These are phyloP conservation scores for Solanum bulbocastanum DNA, from an alignment of 257 asterid species.

Conservation along the genomic window DNA sequence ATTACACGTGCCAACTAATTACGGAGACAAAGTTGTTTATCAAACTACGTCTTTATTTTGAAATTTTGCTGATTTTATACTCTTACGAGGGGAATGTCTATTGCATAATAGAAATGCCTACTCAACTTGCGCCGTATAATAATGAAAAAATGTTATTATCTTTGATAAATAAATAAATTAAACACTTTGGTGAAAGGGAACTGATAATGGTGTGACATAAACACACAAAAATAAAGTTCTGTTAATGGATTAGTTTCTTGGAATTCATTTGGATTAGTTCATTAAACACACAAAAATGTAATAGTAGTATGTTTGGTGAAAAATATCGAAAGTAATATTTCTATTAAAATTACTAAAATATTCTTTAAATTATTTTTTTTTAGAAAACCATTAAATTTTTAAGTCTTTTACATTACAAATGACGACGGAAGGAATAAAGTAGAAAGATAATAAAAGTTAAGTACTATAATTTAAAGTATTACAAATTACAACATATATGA, in stretches of 20 bases:
- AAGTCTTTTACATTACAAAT: no score
- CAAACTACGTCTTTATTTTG: neutral
- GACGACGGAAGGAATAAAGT: neutral
- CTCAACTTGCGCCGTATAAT: constrained; percentile 13
- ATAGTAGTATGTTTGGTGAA: no score
- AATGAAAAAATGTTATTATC: neutral
- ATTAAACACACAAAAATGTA: neutral
- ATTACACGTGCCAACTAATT: neutral
- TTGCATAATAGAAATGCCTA: constrained; percentile 6
- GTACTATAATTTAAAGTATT: neutral
- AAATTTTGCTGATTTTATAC: neutral
- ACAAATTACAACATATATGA: neutral
- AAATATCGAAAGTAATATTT: neutral
- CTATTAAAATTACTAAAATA: neutral
- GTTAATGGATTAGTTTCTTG: neutral
- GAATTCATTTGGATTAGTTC: neutral
- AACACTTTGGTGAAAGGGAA: neutral
- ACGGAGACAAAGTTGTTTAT: neutral
- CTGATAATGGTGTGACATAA: constrained; percentile 7
- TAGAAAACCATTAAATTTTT: no score
- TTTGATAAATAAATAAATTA: neutral
- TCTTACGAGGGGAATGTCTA: constrained; percentile 20
- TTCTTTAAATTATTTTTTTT: no score
- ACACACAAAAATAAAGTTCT: neutral
- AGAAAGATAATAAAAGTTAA: neutral